These are phyloP conservation scores for Zygotorulaspora florentina DNA, from an alignment of 805 yeast species.

Conservation along the genomic window DNA sequence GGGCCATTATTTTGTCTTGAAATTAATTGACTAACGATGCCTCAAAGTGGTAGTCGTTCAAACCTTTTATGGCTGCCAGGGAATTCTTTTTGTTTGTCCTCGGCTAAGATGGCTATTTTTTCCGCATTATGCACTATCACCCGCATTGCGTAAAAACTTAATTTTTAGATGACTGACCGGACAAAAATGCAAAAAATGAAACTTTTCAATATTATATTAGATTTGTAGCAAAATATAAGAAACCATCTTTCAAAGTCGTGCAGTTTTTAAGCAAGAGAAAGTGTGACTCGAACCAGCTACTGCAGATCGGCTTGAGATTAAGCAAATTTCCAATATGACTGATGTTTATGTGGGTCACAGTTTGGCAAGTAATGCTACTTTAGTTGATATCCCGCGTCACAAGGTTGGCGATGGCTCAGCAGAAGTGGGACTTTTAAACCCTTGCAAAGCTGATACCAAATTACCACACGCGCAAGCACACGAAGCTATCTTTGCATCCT, in stretches of 20 bases:
- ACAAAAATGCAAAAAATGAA: neutral
- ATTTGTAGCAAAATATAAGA: neutral
- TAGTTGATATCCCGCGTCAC: neutral
- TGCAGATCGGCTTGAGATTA: neutral
- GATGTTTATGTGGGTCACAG: constrained; percentile 1
- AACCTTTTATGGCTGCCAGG: no score
- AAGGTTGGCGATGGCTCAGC: neutral
- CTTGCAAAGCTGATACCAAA: neutral
- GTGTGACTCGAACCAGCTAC: neutral
- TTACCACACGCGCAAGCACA: constrained; percentile 35
- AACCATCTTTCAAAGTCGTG: neutral
- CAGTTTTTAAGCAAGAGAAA: neutral
- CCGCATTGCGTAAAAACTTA: neutral
- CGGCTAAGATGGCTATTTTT: no score
- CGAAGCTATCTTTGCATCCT: constrained; percentile 38
- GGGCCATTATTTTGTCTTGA: no score
- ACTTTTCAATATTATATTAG: no score
- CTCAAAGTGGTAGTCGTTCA: no score
- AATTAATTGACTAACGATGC: no score
- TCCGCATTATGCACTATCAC: no score
- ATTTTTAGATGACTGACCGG: neutral
- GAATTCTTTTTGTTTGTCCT: no score
- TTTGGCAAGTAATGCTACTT: neutral
- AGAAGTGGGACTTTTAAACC: neutral
- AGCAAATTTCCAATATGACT: constrained; percentile 1